These are phyloP conservation scores for Penicillium palitans DNA, from an alignment of 2,329 filamentous ascomycete genomes.

Conservation along the genomic window DNA sequence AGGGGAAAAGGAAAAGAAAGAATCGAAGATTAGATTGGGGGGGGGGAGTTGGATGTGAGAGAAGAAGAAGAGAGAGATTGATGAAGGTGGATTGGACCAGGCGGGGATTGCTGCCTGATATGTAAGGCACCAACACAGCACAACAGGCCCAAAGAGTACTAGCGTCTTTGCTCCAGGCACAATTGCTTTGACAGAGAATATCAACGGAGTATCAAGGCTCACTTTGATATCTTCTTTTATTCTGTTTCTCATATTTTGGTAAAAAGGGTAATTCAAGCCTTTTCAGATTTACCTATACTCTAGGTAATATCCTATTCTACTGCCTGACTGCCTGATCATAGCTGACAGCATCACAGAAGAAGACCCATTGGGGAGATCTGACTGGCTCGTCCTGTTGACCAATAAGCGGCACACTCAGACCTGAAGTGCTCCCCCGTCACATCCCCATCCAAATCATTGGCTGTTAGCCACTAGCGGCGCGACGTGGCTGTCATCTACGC, in stretches of 20 bases:
- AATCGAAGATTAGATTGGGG: conserved; percentile 32
- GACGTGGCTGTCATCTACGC: conserved; percentile 16
- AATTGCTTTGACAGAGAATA: not conserved
- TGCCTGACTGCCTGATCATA: not conserved
- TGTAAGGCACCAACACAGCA: not conserved
- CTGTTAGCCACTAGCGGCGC: conserved; percentile 14
- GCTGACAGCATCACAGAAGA: not conserved
- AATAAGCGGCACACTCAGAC: conserved; percentile 15
- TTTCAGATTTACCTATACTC: not conserved
- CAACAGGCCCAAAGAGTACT: conserved; percentile 6
- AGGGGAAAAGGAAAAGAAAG: conserved; percentile 28
- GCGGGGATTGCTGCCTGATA: conserved; percentile 15
- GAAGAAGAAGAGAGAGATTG: conserved; percentile 23
- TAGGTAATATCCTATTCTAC: not conserved
- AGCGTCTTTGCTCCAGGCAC: not conserved
- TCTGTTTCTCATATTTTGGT: not conserved
- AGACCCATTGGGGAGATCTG: not conserved
- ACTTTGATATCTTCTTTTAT: not conserved
- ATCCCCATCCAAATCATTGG: conserved; percentile 23
- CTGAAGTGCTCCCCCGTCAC: conserved; percentile 19
- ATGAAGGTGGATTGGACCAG: conserved; percentile 17
- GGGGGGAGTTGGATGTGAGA: conserved; percentile 16
- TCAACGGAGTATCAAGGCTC: not conserved
- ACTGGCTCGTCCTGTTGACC: conserved; percentile 10
- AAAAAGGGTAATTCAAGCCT: not conserved